Conservation (phyloP, 129 eudicot species). For the Chrysanthemum seticuspe region DNA sequence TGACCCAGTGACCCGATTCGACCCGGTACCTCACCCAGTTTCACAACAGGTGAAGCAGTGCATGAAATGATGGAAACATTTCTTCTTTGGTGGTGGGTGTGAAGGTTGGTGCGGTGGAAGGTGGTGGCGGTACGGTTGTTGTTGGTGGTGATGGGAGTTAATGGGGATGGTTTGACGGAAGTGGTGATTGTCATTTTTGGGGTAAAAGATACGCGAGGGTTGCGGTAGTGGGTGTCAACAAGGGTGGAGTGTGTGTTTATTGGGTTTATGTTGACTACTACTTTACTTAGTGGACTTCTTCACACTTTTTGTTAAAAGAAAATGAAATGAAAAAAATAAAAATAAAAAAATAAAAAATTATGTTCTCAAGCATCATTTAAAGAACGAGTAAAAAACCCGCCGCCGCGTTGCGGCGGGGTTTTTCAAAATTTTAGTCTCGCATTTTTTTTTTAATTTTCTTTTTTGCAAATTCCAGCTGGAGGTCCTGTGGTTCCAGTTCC, state of each 20-base stretch:
- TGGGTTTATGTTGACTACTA: neutral
- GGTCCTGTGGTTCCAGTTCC: too few relatives aligned
- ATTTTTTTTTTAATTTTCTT: too few relatives aligned
- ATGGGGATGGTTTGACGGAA: slow-evolving; percentile 26
- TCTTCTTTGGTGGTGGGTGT: neutral
- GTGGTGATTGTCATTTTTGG: slow-evolving; percentile 24
- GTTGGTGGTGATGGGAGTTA: slow-evolving; percentile 15
- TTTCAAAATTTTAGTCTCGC: too few relatives aligned
- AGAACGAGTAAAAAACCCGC: too few relatives aligned
- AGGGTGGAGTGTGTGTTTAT: neutral
- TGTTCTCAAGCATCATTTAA: too few relatives aligned
- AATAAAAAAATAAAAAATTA: too few relatives aligned
- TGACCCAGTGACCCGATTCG: slow-evolving; percentile 75
- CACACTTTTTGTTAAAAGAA: too few relatives aligned
- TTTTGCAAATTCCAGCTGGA: too few relatives aligned
- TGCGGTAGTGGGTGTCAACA: slow-evolving; percentile 13
- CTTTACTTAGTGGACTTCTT: neutral
- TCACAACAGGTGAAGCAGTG: slow-evolving; percentile 25
- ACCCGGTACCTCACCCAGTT: slow-evolving; percentile 30
- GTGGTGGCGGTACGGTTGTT: neutral
- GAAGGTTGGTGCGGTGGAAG: neutral
- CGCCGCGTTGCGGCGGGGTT: too few relatives aligned
- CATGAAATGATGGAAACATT: slow-evolving; percentile 23
- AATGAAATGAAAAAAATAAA: too few relatives aligned
- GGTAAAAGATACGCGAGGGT: slow-evolving; percentile 30